These are phyloP conservation scores for Biscutella laevigata DNA, from an alignment of 441 rosid genomes.

Conservation along the genomic window DNA sequence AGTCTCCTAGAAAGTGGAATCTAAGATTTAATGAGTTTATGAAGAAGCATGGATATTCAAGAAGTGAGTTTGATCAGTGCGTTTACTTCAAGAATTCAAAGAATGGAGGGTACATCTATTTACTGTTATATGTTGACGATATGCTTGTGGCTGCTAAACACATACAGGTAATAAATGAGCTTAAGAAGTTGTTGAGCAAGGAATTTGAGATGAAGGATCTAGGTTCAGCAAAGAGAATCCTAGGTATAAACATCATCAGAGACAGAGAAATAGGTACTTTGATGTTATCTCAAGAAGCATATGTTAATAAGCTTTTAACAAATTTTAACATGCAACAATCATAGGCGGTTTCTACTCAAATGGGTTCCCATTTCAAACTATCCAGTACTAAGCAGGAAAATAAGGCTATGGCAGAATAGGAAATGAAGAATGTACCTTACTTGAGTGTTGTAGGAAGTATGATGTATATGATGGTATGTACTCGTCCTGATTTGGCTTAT, in stretches of 20 bases:
- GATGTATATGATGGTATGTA: not conserved
- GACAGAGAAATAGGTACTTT: not conserved
- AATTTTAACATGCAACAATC: no score
- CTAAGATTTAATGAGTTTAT: not conserved
- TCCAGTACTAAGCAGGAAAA: not conserved
- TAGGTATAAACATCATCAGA: not conserved
- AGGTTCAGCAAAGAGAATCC: not conserved
- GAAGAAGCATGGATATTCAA: not conserved
- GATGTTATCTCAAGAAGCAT: not conserved
- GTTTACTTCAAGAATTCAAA: not conserved
- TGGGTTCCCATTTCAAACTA: not conserved
- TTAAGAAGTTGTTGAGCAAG: not conserved
- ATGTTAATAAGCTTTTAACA: not conserved
- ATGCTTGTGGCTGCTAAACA: not conserved
- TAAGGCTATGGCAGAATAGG: no score
- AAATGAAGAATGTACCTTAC: not conserved
- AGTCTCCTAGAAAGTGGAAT: not conserved
- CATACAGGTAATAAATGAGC: no score
- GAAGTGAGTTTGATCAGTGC: not conserved
- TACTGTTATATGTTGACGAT: not conserved
- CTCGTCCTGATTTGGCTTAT: not conserved
- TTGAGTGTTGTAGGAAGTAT: not conserved
- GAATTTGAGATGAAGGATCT: not conserved
- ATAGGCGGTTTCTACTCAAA: not conserved
- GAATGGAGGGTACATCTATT: not conserved